Evolutionary conservation across 208 protist species (phyloP).

Genomic region (Tetramitus jugosus): DNA sequence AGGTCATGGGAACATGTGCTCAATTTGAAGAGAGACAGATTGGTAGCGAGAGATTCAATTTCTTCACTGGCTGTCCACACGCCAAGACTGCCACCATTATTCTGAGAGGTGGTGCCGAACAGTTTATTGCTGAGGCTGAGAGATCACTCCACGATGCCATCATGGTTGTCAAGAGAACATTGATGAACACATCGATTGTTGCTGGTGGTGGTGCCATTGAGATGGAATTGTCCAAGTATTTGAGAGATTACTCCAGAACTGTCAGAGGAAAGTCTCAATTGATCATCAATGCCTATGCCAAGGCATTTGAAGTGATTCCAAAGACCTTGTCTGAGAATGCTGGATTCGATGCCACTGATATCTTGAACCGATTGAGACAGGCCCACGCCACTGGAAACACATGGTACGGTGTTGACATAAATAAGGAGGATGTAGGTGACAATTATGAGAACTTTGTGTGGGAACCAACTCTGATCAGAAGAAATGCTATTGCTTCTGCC

Average conservation of each 20-base stretch:
- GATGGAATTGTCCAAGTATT: constrained; percentile 96
- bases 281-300: constrained; percentile 94
- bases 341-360: constrained; percentile 98
- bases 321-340: constrained; percentile 96
- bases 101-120: constrained; percentile 92
- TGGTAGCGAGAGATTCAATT: constrained; percentile 95
- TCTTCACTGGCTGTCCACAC: constrained; percentile 94
- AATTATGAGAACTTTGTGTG: constrained; percentile 95
- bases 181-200: constrained; percentile 93
- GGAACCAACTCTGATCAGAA: constrained; percentile 98
- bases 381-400: constrained; percentile 77
- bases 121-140: constrained; percentile 99
- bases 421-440: constrained; percentile 93
- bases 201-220: constrained; percentile 99
- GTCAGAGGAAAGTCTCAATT: constrained; percentile 98
- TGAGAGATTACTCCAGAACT: constrained; percentile 88
- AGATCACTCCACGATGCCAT: constrained; percentile 99
- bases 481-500: constrained; percentile 95
- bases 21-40: constrained; percentile 98
- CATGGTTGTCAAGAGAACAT: constrained; percentile 95
- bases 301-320: constrained; percentile 99
- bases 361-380: constrained; percentile 97
- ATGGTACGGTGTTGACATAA: constrained; percentile 97
- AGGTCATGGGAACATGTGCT: constrained; percentile 88
- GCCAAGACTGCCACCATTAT: constrained; percentile 82